phyloP scores from a whole-genome alignment of 306 rosid species.

The Potentilla sterilis region DNA sequence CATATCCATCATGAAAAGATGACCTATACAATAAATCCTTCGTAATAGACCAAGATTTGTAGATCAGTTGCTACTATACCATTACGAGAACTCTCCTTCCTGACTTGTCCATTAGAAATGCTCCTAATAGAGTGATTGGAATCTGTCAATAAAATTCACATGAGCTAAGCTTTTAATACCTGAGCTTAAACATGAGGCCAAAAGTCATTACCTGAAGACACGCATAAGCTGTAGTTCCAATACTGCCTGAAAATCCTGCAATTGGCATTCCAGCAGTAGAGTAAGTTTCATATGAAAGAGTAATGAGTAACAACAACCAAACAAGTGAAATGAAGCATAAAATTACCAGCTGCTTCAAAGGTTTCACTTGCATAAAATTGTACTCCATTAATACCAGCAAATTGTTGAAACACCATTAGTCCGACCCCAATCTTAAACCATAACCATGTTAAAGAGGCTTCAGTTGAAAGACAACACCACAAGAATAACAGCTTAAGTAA shows the following conservation, averaged over 20 bases:
- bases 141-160: conserved; percentile 27
- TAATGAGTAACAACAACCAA: not conserved
- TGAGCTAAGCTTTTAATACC: not conserved
- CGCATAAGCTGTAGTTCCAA: conserved; percentile 64
- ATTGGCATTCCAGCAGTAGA: not conserved
- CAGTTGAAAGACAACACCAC: not conserved
- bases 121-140: conserved; percentile 45
- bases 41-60: not conserved
- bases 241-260: conserved; percentile 56
- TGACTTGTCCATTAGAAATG: conserved; percentile 41
- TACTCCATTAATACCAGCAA: conserved; percentile 44
- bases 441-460: not conserved
- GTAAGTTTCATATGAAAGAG: not conserved
- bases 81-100: conserved; percentile 52
- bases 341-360: conserved; percentile 40
- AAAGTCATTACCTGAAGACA: conserved; percentile 50
- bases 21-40: not conserved
- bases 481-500: not conserved
- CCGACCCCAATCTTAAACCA: conserved; percentile 45
- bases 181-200: not conserved
- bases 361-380: conserved; percentile 50
- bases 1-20: not conserved
- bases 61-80: conserved; percentile 26
- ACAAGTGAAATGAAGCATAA: not conserved
- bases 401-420: conserved; percentile 51